Evolutionary conservation across 2,329 filamentous ascomycete species (phyloP), one percentile per base, ranked within the genome.

Genomic region (Nannizzia gypsea): DNA sequence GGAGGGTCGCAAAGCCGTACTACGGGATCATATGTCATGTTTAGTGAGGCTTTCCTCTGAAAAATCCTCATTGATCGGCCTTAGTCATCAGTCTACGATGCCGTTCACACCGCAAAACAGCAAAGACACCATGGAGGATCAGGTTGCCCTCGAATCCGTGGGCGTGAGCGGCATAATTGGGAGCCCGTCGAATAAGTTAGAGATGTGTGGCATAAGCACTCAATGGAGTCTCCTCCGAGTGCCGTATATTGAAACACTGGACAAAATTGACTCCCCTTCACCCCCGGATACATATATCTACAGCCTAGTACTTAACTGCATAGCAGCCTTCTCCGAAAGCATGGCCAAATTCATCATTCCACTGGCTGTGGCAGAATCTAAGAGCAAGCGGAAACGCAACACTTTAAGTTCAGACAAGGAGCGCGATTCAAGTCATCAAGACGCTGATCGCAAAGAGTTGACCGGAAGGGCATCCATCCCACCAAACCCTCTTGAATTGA

Each of bases 251-350:
- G 93, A 99, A 67, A 89, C 96, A 64, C 82, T 97, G 20, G 93
- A 99, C 74, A 99, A 97, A 72, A 83, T 84, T 0, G 91, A 96
- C 55, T 82, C 92, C 0, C 90, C 92, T 3, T 67, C 78, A 0
- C 82, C 95, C 22, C 93, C 93, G 0, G 92, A 96, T 63, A 96
- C 93, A 0, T 99, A 99, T 68, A 81, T 96, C 6, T 97, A 96
- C 73, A 90, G 88, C 63, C 78, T 99, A 55, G 88, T 92, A 1
- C 76, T 99, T 46, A 87, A 89, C 1, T 97, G 92, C 68, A 87
- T 99, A 62, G 92, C 88, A 50, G 90, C 86, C 1, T 82, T 99
- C 56, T 95, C 92, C 0, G 93, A 99, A 68, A 90, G 89, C 1
- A 78, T 99, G 17, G 93, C 92, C 31, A 96, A 92, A 70, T 95